A percentile compares a stretch with the other conserved stretches of the same genome.
phyloP scores from a whole-genome alignment of 805 yeast species.

The Saccharomycopsis microspora region DNA sequence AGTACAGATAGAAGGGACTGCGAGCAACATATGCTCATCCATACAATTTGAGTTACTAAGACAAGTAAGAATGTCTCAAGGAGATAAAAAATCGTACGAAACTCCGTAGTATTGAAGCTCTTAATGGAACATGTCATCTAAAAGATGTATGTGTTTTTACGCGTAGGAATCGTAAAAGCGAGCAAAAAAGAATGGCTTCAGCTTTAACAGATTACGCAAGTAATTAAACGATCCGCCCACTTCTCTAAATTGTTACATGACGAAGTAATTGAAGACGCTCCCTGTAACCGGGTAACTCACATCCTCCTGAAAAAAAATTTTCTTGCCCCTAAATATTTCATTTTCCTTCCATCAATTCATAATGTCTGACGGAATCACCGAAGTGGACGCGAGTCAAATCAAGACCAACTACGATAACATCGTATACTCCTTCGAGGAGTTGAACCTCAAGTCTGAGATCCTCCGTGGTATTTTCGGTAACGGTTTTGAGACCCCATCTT shows the following conservation, averaged over 20 bases:
- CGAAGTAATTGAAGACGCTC: too few relatives aligned
- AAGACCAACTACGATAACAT: slow-evolving; percentile 40
- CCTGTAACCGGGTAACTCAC: too few relatives aligned
- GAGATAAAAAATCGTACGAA: too few relatives aligned
- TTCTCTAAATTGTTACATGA: too few relatives aligned
- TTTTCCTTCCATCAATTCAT: slow-evolving; percentile 8
- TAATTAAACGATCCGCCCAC: background rate
- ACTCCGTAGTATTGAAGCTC: too few relatives aligned
- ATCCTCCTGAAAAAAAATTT: background rate
- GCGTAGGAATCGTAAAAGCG: background rate
- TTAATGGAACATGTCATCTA: too few relatives aligned
- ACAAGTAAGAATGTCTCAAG: too few relatives aligned
- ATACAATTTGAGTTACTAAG: too few relatives aligned
- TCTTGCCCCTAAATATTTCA: background rate
- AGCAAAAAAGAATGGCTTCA: background rate
- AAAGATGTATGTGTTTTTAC: too few relatives aligned
- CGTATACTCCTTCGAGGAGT: slow-evolving; percentile 63
- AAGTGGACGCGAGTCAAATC: slow-evolving; percentile 73
- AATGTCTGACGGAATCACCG: slow-evolving; percentile 64
- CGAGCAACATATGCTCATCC: too few relatives aligned
- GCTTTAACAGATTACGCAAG: background rate
- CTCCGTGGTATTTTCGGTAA: slow-evolving; percentile 60
- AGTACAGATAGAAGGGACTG: too few relatives aligned
- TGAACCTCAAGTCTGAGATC: slow-evolving; percentile 56
- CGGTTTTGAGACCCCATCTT: slow-evolving; percentile 95